Percentiles rank a stretch among this genome's conserved stretches.
Evolutionary conservation across 345 rosid species (phyloP).

Genomic region (Streptanthus diversifolius): DNA sequence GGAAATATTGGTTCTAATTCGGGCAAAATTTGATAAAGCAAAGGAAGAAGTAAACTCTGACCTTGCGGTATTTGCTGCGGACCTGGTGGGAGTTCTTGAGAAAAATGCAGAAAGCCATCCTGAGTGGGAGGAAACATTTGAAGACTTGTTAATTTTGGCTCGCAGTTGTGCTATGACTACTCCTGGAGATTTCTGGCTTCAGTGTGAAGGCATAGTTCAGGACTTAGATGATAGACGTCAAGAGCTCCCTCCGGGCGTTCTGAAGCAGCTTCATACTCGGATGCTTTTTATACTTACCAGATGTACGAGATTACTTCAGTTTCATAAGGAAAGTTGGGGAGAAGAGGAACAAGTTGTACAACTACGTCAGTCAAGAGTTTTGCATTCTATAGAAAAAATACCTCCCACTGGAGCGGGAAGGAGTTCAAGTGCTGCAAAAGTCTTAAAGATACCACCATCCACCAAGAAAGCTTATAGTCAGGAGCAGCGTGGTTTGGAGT

Average conservation of each 20-base stretch:
- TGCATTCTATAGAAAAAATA: constrained; percentile 73
- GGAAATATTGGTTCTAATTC: constrained; percentile 82
- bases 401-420: constrained; percentile 49
- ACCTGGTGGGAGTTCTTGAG: constrained; percentile 93
- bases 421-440: constrained; percentile 59
- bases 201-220: constrained; percentile 98
- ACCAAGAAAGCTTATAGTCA: constrained; percentile 91
- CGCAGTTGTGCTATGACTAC: constrained; percentile 92
- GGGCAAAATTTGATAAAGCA: constrained; percentile 92
- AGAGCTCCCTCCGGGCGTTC: constrained; percentile 86
- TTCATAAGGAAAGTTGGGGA: constrained; percentile 95
- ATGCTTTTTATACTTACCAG: constrained; percentile 99
- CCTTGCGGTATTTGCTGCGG: constrained; percentile 94
- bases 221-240: constrained; percentile 98
- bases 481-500: constrained; percentile 71
- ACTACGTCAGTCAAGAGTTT: constrained; percentile 73
- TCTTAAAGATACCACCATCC: constrained; percentile 47
- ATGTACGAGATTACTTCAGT: constrained; percentile 95
- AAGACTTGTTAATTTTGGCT: constrained; percentile 93
- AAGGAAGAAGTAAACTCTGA: constrained; percentile 99
- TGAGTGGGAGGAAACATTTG: constrained; percentile 97
- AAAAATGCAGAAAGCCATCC: constrained; percentile 98
- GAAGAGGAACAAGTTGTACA: constrained; percentile 71
- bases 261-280: constrained; percentile 92
- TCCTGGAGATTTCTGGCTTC: constrained; percentile 98